Evolutionary conservation across 116 monocot genomes (phyloP).

Genomic region (Papilionanthe hybrid): DNA sequence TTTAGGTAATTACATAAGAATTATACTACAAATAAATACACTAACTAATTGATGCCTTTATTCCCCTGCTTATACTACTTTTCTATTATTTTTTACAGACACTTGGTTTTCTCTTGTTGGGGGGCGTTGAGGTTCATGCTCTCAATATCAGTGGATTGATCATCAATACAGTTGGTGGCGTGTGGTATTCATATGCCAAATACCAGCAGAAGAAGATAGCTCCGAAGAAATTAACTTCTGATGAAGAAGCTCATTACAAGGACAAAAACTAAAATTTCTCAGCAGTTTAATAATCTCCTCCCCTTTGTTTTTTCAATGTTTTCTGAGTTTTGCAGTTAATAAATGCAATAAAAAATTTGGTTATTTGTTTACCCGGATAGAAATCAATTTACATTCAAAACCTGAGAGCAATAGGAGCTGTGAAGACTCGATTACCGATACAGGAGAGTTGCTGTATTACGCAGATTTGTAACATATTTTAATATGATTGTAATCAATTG

Average conservation of each 20-base stretch:
- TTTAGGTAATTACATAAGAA: no score
- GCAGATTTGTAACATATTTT: no score
- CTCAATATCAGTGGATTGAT: constrained; percentile 80
- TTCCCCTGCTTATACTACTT: neutral
- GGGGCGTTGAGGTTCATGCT: constrained; percentile 75
- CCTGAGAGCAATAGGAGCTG: no score
- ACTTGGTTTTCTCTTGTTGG: constrained; percentile 77
- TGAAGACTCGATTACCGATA: no score
- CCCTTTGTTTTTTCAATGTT: neutral
- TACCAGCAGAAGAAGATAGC: constrained; percentile 61
- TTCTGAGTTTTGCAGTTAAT: neutral
- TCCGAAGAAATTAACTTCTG: constrained; percentile 32
- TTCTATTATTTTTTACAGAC: constrained; percentile 33
- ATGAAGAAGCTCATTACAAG: constrained; percentile 49
- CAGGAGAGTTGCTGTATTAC: no score
- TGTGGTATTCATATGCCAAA: constrained; percentile 98
- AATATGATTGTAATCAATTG: no score
- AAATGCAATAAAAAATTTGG: no score
- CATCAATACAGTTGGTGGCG: constrained; percentile 81
- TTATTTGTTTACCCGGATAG: no score
- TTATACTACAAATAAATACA: no score
- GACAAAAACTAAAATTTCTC: constrained; percentile 19
- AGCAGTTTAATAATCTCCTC: neutral
- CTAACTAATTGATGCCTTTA: no score
- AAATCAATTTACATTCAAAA: no score